A percentile compares a stretch with the other conserved stretches of the same genome.
phyloP scores from a whole-genome alignment of 371 early-diverging fungal genomes.

The Mortierella sp. region DNA sequence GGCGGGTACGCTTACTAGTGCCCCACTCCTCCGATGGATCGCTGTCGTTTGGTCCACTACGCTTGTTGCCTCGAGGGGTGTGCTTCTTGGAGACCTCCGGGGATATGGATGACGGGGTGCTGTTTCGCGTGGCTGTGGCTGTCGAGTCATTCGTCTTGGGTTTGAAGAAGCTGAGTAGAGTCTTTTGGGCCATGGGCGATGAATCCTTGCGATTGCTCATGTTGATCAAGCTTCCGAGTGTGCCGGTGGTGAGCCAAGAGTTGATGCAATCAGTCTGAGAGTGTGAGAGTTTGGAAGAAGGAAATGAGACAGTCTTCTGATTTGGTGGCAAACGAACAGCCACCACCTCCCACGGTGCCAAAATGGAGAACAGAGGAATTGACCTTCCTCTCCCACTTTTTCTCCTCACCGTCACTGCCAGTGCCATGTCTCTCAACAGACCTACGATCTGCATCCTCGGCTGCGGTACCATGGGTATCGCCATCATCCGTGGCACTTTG shows the following conservation, averaged over 20 bases:
- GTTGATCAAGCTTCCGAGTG: neutral
- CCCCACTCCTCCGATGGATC: neutral
- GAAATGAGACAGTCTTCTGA: too few species aligned
- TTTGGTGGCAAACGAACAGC: slow-evolving; percentile 14
- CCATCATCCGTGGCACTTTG: slow-evolving; percentile 60
- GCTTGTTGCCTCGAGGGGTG: neutral
- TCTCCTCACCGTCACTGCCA: neutral
- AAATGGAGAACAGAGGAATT: neutral
- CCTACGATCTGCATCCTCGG: slow-evolving; percentile 59
- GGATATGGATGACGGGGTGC: neutral
- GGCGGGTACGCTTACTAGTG: neutral
- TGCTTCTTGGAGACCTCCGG: neutral
- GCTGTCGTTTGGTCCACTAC: neutral
- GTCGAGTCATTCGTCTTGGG: slow-evolving; percentile 19
- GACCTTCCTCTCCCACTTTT: neutral
- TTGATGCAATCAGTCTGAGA: neutral
- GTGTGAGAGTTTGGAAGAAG: too few species aligned
- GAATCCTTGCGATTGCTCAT: slow-evolving; percentile 15
- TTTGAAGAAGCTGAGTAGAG: slow-evolving; percentile 44
- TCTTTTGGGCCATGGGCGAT: slow-evolving; percentile 20
- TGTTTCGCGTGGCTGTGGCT: neutral
- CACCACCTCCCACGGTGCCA: slow-evolving; percentile 1
- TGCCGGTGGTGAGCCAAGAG: neutral
- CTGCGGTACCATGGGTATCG: slow-evolving; percentile 66
- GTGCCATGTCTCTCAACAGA: slow-evolving; percentile 40